Base-by-base conservation (phyloP, 2,329 filamentous ascomycete genomes). In the Pseudovirgaria hyperparasitica region DNA sequence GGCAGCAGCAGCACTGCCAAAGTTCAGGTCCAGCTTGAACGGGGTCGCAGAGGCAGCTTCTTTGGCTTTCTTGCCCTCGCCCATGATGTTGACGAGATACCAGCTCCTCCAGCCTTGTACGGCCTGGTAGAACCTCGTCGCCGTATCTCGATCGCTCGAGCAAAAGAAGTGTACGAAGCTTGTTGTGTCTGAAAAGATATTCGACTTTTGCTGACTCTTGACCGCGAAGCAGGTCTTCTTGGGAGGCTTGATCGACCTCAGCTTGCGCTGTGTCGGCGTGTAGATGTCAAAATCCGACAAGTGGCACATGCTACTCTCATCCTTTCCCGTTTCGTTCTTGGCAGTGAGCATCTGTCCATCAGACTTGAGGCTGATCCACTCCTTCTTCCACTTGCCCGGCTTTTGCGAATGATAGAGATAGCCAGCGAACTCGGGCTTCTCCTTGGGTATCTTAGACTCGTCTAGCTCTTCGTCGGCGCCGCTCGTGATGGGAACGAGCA, bases 91-190 rank as follows among this genome's bases (percentile, higher is more conserved):
- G 22, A 82, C 78, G 6, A 94, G 58, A 45, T 93, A 93, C 84
- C 85, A 93, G 51, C 82, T 92, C 32, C 87, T 72, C 86, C 86
- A 94, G 20, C 58, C 59, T 35, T 93, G 84, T 2, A 92, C 65
- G 14, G 67, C 65, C 10, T 67, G 62, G 43, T 79, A 75, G 55
- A 87, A 93, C 9, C 61, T 57, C n/a, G 67, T 64, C 1, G 81
- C 82, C 1, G 74, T 53, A 1, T 59, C 50, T 5, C 66, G 58
- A 41, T 94, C 82, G 23, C 82, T 82, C 2, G 79, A 82, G 32
- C 73, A 77, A 57, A 96, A 92, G 55, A 87, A 93, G 46, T 96
- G 87, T 3, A 92, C 80, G 46, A 84, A 96, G 40, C 87, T 87
- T 27, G 81, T 75, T 3, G 76, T 80, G 28, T 77, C 76, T 28